Evolutionary conservation across 2,329 filamentous ascomycete genomes (phyloP), one percentile per base, ranked within the genome.

Genomic region (Cyphellophora europaea): DNA sequence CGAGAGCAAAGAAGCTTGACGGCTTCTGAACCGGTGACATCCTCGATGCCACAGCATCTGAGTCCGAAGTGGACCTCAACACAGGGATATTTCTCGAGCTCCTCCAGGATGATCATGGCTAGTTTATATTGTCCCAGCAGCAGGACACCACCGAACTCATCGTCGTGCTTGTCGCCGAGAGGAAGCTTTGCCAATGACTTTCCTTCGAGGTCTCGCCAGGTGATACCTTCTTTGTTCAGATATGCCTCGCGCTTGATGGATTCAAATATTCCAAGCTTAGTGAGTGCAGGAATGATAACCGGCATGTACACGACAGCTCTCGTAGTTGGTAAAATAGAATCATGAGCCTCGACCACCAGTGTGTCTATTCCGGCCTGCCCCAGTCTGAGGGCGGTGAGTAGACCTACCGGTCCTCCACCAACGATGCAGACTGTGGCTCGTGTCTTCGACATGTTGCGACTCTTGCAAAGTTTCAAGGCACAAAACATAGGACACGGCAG

Each of bases 231-330:
- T 11, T 25, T 25, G 21, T 35, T 35, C 3, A 37, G 27, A 19
- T 27, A 38, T 3, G 34, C 41, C n/a, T 30, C 16, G 19, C 18
- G 13, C 1, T 11, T 14, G 15, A 41, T 21, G 14, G 18, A 15
- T 8, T 36, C 35, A 13, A 30, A 21, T 6, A 43, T 27, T 12
- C 37, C 38, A 11, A 36, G 29, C 12, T 31, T 18, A 14, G 30
- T 19, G 37, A 65, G 53, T 10, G 62, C 54, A 1, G 58, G 56
- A 25, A 61, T 59, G 1, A 61, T 55, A 2, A 55, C 53, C 6
- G 61, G 58, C 38, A 61, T 56, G 38, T 65, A 62, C 3, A 61
- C 58, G 40, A 62, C 61, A 36, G 62, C 61, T 31, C 60, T 55
- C 11, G 62, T 59, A 5, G 56, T 55, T 5, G 49, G 48, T 33